Percentiles rank a stretch among this genome's conserved stretches.
These are phyloP conservation scores for Lolium multiflorum DNA, from an alignment of 176 grass and related monocot genomes.

Conservation along the genomic window DNA sequence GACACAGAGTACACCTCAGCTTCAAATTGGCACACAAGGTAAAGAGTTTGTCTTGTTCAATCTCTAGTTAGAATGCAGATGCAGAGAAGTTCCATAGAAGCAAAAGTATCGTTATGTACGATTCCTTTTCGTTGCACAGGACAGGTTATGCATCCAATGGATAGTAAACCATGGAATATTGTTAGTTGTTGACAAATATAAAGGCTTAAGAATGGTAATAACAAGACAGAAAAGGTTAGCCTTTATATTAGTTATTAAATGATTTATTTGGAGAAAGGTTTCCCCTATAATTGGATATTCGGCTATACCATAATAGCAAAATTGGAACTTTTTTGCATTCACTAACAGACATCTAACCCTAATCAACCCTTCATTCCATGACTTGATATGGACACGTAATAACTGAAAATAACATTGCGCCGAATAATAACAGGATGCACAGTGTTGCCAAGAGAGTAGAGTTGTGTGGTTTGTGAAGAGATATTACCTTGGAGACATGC, in stretches of 20 bases:
- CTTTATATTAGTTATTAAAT: neutral
- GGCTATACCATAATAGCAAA: neutral
- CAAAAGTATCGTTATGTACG: neutral
- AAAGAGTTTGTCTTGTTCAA: neutral
- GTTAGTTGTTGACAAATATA: no score
- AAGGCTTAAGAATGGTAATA: neutral
- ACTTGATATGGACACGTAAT: neutral
- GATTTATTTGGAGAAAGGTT: neutral
- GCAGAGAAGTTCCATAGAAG: neutral
- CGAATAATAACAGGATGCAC: neutral
- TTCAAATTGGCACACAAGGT: neutral
- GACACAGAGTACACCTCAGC: neutral
- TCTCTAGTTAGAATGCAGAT: neutral
- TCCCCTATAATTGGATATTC: neutral
- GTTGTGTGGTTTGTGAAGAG: constrained; percentile 7
- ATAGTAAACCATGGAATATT: neutral
- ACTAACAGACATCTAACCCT: neutral
- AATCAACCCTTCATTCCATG: neutral
- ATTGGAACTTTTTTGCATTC: neutral
- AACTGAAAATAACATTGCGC: neutral
- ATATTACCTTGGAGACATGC: constrained; percentile 82
- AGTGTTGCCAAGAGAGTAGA: neutral
- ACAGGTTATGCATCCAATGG: neutral
- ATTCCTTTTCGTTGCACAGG: neutral
- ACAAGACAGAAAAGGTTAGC: neutral